These are phyloP conservation scores for Macrophomina pseudophaseolina DNA, from an alignment of 2,329 filamentous ascomycete species.

Conservation along the genomic window DNA sequence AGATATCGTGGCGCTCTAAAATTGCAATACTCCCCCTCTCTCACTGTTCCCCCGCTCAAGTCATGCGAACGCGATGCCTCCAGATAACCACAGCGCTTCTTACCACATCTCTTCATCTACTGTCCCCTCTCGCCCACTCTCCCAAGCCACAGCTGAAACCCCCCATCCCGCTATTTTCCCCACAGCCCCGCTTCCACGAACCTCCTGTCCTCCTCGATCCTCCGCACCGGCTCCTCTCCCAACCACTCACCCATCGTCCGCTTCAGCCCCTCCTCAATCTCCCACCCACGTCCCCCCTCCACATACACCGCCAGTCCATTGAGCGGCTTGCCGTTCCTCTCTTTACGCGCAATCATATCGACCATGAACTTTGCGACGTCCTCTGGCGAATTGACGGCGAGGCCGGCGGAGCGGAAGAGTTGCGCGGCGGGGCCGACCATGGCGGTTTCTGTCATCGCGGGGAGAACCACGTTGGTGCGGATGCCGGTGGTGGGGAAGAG, in stretches of 20 bases:
- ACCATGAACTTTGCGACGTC: constrained; percentile 33
- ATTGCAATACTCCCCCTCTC: no score
- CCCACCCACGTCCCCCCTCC: constrained; percentile 16
- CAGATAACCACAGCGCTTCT: no score
- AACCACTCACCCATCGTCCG: constrained; percentile 16
- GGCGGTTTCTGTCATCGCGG: constrained; percentile 16
- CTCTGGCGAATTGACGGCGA: constrained; percentile 32
- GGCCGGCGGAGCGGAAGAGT: constrained; percentile 29
- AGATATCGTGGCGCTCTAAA: no score
- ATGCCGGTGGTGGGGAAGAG: constrained; percentile 33
- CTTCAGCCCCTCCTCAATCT: constrained; percentile 16
- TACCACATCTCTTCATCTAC: no score
- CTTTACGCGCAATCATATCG: neutral
- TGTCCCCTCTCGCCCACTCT: no score
- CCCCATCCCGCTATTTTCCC: neutral
- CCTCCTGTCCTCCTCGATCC: constrained; percentile 29
- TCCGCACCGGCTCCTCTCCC: constrained; percentile 28
- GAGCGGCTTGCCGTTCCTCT: neutral
- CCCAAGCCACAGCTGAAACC: no score
- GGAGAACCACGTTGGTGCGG: constrained; percentile 9
- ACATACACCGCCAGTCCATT: constrained; percentile 21
- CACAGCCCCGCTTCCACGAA: neutral
- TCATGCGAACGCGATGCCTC: no score
- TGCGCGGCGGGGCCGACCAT: constrained; percentile 27
- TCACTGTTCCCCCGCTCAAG: no score